These are phyloP conservation scores for Ogataea nakhonphanomensis DNA, from an alignment of 805 yeast species.

Conservation along the genomic window DNA sequence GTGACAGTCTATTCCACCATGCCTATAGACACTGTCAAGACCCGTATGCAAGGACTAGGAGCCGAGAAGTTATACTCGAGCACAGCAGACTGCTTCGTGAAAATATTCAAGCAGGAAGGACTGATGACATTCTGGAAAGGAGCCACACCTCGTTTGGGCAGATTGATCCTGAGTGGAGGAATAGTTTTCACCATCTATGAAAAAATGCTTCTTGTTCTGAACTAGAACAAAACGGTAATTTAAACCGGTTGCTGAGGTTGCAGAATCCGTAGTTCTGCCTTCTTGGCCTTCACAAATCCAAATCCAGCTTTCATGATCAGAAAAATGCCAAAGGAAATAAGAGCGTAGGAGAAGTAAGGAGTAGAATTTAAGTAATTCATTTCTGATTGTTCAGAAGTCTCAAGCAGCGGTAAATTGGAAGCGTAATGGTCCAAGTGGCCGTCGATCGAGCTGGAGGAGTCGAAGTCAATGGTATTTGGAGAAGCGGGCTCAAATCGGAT, in stretches of 20 bases:
- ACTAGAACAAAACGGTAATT: conserved; percentile 18
- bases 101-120: conserved; percentile 84
- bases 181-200: conserved; percentile 96
- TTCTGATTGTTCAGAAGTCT: conserved; percentile 9
- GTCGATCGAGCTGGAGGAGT: conserved; percentile 18
- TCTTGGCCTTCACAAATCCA: conserved; percentile 73
- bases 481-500: conserved; percentile 49
- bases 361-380: conserved; percentile 26
- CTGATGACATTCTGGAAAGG: conserved; percentile 94
- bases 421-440: conserved; percentile 29
- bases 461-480: conserved; percentile 55
- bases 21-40: conserved; percentile 95
- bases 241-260: conserved; percentile 16
- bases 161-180: conserved; percentile 92
- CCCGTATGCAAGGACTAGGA: conserved; percentile 93
- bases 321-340: conserved; percentile 66
- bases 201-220: conserved; percentile 67
- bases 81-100: conserved; percentile 77
- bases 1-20: conserved; percentile 89
- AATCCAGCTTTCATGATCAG: conserved; percentile 63
- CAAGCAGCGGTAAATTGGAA: conserved; percentile 20
- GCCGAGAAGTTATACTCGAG: conserved; percentile 67
- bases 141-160: conserved; percentile 93
- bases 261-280: conserved; percentile 61
- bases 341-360: conserved; percentile 57